Evolutionary conservation across 2,329 filamentous ascomycete species (phyloP).

Genomic region (Aurifilum marmelostoma): DNA sequence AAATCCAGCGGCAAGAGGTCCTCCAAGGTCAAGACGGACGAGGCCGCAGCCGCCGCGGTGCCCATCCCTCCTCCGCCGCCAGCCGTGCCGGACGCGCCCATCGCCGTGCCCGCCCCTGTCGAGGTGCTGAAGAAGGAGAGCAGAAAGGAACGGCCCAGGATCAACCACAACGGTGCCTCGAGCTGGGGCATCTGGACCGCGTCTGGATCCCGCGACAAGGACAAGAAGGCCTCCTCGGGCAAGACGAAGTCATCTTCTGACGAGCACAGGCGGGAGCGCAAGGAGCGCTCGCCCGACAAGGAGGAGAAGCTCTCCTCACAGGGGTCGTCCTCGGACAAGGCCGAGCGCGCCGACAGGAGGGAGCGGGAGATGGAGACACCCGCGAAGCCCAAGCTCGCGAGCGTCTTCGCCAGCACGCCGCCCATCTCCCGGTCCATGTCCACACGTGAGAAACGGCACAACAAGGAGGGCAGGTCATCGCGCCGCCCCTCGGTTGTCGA

Average conservation of each 20-base stretch:
- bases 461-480: conserved; percentile 60
- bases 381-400: conserved; percentile 60
- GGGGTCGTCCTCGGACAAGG: conserved; percentile 75
- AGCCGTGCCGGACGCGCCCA: conserved; percentile 51
- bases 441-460: conserved; percentile 64
- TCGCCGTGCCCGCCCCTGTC: conserved; percentile 49
- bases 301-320: conserved; percentile 67
- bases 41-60: conserved; percentile 34
- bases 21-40: conserved; percentile 42
- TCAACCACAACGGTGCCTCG: conserved; percentile 67
- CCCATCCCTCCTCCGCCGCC: conserved; percentile 48
- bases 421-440: conserved; percentile 72
- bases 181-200: conserved; percentile 79
- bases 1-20: conserved; percentile 49
- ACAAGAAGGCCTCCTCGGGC: conserved; percentile 60
- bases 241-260: conserved; percentile 67
- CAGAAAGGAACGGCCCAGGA: conserved; percentile 77
- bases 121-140: conserved; percentile 57
- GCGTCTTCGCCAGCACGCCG: conserved; percentile 70
- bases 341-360: conserved; percentile 49
- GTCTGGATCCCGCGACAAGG: conserved; percentile 49
- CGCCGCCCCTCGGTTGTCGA: conserved; percentile 73
- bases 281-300: conserved; percentile 55
- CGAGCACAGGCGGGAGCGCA: conserved; percentile 49
- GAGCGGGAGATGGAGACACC: conserved; percentile 51